Evolutionary conservation across 2,329 filamentous ascomycete species (phyloP).

Genomic region (Rutstroemia sp.): DNA sequence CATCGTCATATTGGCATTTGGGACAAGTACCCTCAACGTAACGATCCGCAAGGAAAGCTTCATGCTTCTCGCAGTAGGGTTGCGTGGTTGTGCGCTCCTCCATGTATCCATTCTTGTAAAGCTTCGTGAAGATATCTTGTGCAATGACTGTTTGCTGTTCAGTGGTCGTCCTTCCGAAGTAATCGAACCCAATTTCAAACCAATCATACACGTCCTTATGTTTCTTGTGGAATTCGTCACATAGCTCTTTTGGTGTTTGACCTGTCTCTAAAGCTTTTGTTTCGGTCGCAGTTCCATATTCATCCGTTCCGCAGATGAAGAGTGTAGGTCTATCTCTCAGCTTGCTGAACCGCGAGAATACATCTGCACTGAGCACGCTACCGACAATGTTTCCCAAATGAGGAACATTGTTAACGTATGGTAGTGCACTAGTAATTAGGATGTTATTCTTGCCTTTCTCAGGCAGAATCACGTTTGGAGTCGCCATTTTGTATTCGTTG

Average conservation of each 20-base stretch:
- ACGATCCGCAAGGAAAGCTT: conserved; percentile 75
- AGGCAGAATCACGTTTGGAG: conserved; percentile 46
- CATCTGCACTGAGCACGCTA: conserved; percentile 81
- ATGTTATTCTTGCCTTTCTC: conserved; percentile 74
- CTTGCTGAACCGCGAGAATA: conserved; percentile 76
- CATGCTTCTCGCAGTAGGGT: conserved; percentile 78
- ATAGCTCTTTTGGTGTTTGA: conserved; percentile 74
- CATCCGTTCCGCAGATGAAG: conserved; percentile 82
- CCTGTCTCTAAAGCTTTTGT: conserved; percentile 90
- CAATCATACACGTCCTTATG: conserved; percentile 91
- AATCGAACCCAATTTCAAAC: conserved; percentile 93
- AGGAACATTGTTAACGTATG: conserved; percentile 73
- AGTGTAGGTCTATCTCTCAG: conserved; percentile 72
- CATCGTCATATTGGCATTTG: conserved; percentile 64
- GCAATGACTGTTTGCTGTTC: conserved; percentile 85
- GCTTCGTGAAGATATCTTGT: conserved; percentile 79
- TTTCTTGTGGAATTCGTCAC: conserved; percentile 85
- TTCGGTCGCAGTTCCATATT: conserved; percentile 94
- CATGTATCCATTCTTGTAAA: conserved; percentile 83
- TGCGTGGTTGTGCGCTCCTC: conserved; percentile 83
- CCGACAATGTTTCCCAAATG: conserved; percentile 88
- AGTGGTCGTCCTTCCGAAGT: conserved; percentile 90
- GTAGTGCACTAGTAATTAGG: conserved; percentile 84
- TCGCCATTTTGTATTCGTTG: conserved; percentile 20
- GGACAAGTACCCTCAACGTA: conserved; percentile 77